phyloP scores from a whole-genome alignment of 179 eudicot genomes.

The Vitellaria paradoxa region DNA sequence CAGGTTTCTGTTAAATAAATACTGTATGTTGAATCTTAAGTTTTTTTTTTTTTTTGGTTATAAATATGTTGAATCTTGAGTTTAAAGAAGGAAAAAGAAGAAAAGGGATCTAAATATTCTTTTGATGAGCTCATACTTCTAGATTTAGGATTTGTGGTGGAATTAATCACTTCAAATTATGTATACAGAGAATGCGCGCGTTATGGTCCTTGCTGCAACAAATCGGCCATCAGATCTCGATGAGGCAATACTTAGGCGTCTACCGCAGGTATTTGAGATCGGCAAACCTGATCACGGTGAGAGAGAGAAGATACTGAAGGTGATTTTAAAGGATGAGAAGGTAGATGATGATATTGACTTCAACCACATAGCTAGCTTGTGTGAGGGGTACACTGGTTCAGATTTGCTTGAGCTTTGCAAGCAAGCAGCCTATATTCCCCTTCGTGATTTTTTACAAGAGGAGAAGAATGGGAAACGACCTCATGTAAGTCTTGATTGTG shows the following conservation, averaged over 20 bases:
- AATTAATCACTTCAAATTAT: background rate
- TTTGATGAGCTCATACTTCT: background rate
- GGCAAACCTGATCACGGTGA: conserved; percentile 69
- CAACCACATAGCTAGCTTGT: conserved; percentile 62
- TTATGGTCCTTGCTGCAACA: conserved; percentile 98
- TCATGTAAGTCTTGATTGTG: conserved; percentile 35
- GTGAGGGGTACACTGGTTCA: conserved; percentile 90
- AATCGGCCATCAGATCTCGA: conserved; percentile 97
- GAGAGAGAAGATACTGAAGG: conserved; percentile 72
- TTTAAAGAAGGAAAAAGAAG: no score
- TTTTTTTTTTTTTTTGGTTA: background rate
- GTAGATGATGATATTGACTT: conserved; percentile 67
- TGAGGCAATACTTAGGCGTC: conserved; percentile 91
- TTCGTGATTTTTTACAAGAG: conserved; percentile 77
- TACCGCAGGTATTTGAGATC: conserved; percentile 92
- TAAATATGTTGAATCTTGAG: background rate
- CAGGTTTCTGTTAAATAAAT: background rate
- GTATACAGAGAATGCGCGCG: conserved; percentile 74
- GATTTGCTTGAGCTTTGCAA: conserved; percentile 87
- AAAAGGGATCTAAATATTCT: background rate
- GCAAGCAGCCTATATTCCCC: conserved; percentile 88
- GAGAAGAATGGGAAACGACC: conserved; percentile 71
- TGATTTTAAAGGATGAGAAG: conserved; percentile 71
- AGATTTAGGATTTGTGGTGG: background rate
- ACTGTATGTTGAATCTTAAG: background rate